These are phyloP conservation scores for Strobilomyces confusus DNA, from an alignment of 768 basidiomycete genomes.

Conservation along the genomic window DNA sequence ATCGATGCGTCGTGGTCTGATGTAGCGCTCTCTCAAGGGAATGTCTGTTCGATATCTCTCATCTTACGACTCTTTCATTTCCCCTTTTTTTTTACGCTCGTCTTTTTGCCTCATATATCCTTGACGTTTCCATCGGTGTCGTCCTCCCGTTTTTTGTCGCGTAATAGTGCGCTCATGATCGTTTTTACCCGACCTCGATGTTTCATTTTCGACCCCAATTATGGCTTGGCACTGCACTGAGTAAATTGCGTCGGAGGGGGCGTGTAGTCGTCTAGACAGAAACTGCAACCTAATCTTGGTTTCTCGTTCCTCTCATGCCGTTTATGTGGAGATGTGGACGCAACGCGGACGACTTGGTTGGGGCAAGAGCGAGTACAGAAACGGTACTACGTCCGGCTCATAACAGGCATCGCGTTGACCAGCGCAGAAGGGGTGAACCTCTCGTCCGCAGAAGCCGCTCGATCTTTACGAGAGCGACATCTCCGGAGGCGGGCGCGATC, in stretches of 20 bases:
- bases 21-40: constrained; percentile 26
- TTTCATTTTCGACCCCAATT: constrained; percentile 13
- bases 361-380: constrained; percentile 18
- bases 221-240: constrained; percentile 24
- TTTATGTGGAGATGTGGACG: constrained; percentile 8
- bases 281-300: constrained; percentile 24
- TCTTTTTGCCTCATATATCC: constrained; percentile 35
- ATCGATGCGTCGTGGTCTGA: constrained; percentile 85
- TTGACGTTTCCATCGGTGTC: constrained; percentile 29
- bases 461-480: constrained; percentile 36
- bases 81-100: constrained; percentile 18
- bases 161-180: constrained; percentile 24
- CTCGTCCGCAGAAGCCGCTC: neutral
- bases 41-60: constrained; percentile 30
- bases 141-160: constrained; percentile 10
- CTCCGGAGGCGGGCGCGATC: constrained; percentile 36
- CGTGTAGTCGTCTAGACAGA: constrained; percentile 23
- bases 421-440: neutral
- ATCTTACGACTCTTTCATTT: constrained; percentile 30
- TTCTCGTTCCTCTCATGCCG: constrained; percentile 3
- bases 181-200: constrained; percentile 24
- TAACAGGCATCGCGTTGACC: constrained; percentile 18
- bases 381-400: constrained; percentile 10
- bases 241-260: constrained; percentile 25
- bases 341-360: constrained; percentile 15